Evolutionary conservation across 257 asterid genomes (phyloP), one percentile per base, ranked within the genome.

Genomic region (Marsdenia floribunda): DNA sequence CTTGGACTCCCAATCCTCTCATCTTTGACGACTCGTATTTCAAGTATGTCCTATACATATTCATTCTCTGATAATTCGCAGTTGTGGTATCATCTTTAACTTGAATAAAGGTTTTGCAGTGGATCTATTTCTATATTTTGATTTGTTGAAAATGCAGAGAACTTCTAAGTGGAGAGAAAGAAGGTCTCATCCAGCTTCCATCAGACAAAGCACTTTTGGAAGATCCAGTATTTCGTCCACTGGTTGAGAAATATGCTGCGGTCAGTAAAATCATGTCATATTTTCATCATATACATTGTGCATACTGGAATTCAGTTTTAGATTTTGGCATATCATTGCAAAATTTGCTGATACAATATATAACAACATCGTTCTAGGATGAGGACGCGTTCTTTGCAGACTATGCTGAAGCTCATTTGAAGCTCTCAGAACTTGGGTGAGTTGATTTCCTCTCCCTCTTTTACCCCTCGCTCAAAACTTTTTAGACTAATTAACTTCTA

Each of bases 381-480:
- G 97, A 92, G 86, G 98, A 92, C 65, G 87, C 93, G 22, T 92
- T 92, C 92, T 92, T 90, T 64, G 81, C 82, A 55, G 97, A 89
- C 81, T 92, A 90, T 77, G 93, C 96, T 52, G 89, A 87, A 78
- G 88, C 98, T 75, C 98, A 89, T 85, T 61, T 87, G 53, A 92
- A 89, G 80, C 96, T 92, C 77, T 89, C 97, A 0, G 97, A 92
- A 83, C 91, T 92, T 3, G 96, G 96, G 97, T 92, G 77, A 80
- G 83, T 85, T 2, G 16, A 12, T 66, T 66, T 22, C 71, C 11
- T 5, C 71, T 38, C 16, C 18, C 33, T 21, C 52, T 18, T 6
- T 66, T 3, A 38, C 13, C 21, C 40, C 29, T 65, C 52, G 15
- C 0, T 7, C 52, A 8, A 10, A 66, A 8, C 18, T 38, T 38